Percentiles rank a stretch among this genome's conserved stretches.
These are phyloP conservation scores for Backusella parvicylindrica DNA, from an alignment of 192 early-diverging fungal species.

Conservation along the genomic window DNA sequence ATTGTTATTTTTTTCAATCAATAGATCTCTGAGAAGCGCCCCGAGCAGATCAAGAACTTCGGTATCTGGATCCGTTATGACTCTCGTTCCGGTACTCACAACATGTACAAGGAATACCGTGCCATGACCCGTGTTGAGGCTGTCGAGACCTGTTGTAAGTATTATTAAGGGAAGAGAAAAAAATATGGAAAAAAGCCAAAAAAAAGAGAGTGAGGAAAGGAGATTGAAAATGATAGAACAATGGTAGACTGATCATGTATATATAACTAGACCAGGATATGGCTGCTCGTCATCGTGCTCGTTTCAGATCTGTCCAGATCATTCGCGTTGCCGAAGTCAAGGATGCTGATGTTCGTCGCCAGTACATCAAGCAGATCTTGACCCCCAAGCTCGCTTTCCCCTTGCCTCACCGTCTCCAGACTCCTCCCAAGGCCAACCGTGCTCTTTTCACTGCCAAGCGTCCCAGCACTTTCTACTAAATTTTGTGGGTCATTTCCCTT, in stretches of 20 bases:
- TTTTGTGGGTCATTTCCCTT: background rate
- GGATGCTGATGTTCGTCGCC: constrained; percentile 87
- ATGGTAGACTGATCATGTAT: background rate
- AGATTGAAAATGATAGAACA: too few relatives aligned
- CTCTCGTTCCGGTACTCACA: constrained; percentile 99
- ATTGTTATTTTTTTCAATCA: background rate
- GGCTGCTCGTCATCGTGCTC: constrained; percentile 98
- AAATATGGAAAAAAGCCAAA: too few relatives aligned
- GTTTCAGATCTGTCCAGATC: constrained; percentile 98
- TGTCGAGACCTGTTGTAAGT: constrained; percentile 56
- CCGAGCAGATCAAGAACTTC: constrained; percentile 92
- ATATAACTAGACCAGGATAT: constrained; percentile 88
- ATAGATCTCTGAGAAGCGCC: constrained; percentile 92
- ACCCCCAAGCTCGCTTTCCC: constrained; percentile 93
- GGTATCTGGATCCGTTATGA: constrained; percentile 99
- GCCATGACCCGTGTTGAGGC: constrained; percentile 83
- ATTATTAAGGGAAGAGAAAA: background rate
- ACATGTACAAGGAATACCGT: constrained; percentile 99
- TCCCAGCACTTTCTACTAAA: constrained; percentile 90
- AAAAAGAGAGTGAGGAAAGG: background rate
- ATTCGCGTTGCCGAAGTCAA: constrained; percentile 95
- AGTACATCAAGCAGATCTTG: constrained; percentile 96
- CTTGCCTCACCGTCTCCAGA: constrained; percentile 93
- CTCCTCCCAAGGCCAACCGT: constrained; percentile 80
- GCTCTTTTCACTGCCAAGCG: constrained; percentile 88